A percentile compares a stretch with the other conserved stretches of the same genome.
phyloP scores from a whole-genome alignment of 805 yeast genomes.

The Komagataella pseudopastoris region DNA sequence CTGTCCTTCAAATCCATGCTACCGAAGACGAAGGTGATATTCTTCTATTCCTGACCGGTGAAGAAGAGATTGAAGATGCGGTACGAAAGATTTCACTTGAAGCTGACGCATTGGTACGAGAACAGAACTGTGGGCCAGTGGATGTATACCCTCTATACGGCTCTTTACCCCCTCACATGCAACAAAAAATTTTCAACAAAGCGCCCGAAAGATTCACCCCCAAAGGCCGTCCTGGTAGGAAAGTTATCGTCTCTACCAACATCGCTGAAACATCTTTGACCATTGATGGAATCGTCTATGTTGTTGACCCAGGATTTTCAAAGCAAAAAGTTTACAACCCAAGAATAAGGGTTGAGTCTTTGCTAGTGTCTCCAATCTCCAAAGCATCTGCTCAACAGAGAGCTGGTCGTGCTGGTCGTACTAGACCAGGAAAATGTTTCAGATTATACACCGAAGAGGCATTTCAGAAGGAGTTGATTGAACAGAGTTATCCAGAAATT shows the following conservation, averaged over 20 bases:
- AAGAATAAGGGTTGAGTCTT: conserved; percentile 86
- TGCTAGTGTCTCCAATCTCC: conserved; percentile 90
- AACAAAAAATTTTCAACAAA: conserved; percentile 83
- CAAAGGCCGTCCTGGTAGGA: conserved; percentile 88
- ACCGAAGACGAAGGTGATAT: conserved; percentile 93
- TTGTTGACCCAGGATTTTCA: conserved; percentile 94
- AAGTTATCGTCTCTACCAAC: conserved; percentile 83
- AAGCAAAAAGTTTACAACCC: conserved; percentile 96
- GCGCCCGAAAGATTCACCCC: conserved; percentile 66
- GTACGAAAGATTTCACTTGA: conserved; percentile 80
- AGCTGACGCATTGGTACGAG: conserved; percentile 79
- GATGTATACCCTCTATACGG: conserved; percentile 91
- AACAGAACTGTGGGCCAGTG: conserved; percentile 81
- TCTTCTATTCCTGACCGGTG: conserved; percentile 82
- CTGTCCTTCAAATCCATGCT: conserved; percentile 93
- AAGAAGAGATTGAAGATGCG: conserved; percentile 96
- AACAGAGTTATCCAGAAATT: conserved; percentile 94
- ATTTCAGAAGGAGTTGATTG: conserved; percentile 82
- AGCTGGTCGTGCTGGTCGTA: conserved; percentile 99
- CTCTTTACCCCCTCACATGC: conserved; percentile 91
- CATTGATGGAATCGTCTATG: conserved; percentile 94
- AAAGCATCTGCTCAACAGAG: conserved; percentile 97
- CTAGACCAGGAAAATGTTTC: conserved; percentile 96
- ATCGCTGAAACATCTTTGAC: conserved; percentile 97
- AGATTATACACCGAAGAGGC: conserved; percentile 95